Evolutionary conservation across 2,329 filamentous ascomycete species (phyloP).

Genomic region (Aureobasidium sp.): DNA sequence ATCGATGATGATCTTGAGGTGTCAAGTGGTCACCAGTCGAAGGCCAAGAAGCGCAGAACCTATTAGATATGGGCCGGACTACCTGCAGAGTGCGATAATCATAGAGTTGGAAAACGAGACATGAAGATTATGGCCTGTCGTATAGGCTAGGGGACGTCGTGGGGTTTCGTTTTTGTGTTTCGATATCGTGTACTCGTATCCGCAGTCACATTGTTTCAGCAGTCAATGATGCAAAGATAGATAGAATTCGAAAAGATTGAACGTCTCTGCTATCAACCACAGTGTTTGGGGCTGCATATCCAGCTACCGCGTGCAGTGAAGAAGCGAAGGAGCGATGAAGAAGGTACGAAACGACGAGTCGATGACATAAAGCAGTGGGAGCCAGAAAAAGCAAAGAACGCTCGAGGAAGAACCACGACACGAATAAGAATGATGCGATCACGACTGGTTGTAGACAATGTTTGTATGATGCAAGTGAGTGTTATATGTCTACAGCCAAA

Average conservation of each 20-base stretch:
- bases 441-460: not conserved
- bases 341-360: no score
- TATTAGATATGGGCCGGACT: conserved; percentile 2
- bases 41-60: conserved; percentile 8
- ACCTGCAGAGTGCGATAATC: not conserved
- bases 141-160: not conserved
- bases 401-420: not conserved
- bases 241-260: not conserved
- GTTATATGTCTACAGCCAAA: not conserved
- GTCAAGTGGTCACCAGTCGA: not conserved
- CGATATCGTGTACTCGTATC: not conserved
- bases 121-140: not conserved
- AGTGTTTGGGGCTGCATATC: not conserved
- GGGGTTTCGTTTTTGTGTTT: not conserved
- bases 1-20: not conserved
- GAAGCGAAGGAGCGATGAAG: not conserved
- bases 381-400: not conserved
- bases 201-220: not conserved
- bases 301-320: not conserved
- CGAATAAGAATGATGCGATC: not conserved
- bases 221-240: not conserved
- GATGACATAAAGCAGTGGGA: not conserved
- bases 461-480: not conserved
- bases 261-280: not conserved
- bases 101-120: not conserved